A percentile compares a stretch with the other conserved stretches of the same genome.
Evolutionary conservation across 2,329 filamentous ascomycete species (phyloP).

Genomic region (Fusarium pseudocircinatum): DNA sequence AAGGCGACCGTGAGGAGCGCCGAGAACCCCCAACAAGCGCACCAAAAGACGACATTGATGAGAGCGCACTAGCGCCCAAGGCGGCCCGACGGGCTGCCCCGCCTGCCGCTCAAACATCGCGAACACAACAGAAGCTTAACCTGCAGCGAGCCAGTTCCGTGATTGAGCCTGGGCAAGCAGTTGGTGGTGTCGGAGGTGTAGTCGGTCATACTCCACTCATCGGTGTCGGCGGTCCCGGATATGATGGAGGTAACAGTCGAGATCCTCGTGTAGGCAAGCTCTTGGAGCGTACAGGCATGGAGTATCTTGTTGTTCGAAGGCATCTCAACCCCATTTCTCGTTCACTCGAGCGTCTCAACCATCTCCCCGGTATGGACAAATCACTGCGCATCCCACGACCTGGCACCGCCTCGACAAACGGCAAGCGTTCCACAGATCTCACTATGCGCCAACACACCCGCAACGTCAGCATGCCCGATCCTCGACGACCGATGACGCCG

Average conservation of each 20-base stretch:
- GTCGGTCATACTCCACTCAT: slow-evolving; percentile 59
- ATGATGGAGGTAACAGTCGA: slow-evolving; percentile 59
- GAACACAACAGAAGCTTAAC: slow-evolving; percentile 80
- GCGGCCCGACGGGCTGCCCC: slow-evolving; percentile 52
- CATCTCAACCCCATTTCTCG: slow-evolving; percentile 76
- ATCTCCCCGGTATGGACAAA: slow-evolving; percentile 63
- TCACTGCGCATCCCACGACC: slow-evolving; percentile 59
- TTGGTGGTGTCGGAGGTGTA: slow-evolving; percentile 49
- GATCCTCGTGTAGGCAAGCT: slow-evolving; percentile 73
- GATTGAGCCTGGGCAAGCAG: slow-evolving; percentile 69
- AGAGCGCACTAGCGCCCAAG: slow-evolving; percentile 60
- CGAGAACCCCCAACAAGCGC: slow-evolving; percentile 28
- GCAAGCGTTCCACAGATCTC: slow-evolving; percentile 47
- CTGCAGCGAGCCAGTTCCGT: slow-evolving; percentile 77
- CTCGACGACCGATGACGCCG: slow-evolving; percentile 45
- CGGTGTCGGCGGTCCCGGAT: slow-evolving; percentile 63
- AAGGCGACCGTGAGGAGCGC: slow-evolving; percentile 37
- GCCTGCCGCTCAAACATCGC: slow-evolving; percentile 65
- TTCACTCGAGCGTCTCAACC: slow-evolving; percentile 59
- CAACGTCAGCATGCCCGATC: slow-evolving; percentile 52
- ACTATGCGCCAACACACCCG: slow-evolving; percentile 51
- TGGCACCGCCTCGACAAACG: slow-evolving; percentile 50
- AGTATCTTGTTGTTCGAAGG: slow-evolving; percentile 78
- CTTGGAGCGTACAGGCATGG: slow-evolving; percentile 75
- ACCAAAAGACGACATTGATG: slow-evolving; percentile 48